These are phyloP conservation scores for Ganoderma resinaceum DNA, from an alignment of 1,284 basidiomycete genomes.

Conservation along the genomic window DNA sequence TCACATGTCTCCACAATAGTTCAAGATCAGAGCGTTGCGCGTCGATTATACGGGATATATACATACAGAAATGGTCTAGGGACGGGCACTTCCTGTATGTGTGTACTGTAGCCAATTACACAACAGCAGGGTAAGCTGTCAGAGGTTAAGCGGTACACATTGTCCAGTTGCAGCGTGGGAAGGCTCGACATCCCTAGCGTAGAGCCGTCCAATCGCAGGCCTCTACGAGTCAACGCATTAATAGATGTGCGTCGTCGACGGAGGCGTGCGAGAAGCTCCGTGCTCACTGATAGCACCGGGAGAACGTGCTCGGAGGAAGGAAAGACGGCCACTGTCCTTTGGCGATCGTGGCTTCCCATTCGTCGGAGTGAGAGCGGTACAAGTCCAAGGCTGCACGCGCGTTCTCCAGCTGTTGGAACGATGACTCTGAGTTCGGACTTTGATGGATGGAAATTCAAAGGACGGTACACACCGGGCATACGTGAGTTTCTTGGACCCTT, in stretches of 20 bases:
- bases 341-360: constrained; percentile 71
- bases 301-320: constrained; percentile 79
- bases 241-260: constrained; percentile 9
- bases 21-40: neutral
- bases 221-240: constrained; percentile 4
- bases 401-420: constrained; percentile 69
- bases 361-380: constrained; percentile 69
- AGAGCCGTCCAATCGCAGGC: constrained; percentile 10
- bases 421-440: constrained; percentile 14
- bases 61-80: constrained; percentile 21
- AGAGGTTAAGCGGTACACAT: neutral
- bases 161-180: neutral
- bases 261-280: constrained; percentile 14
- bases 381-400: constrained; percentile 78
- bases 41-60: constrained; percentile 19
- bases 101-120: constrained; percentile 12
- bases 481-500: constrained; percentile 71
- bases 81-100: constrained; percentile 1
- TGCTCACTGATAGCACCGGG: constrained; percentile 72
- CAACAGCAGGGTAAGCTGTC: neutral
- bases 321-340: constrained; percentile 75
- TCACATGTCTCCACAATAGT: neutral
- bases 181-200: constrained; percentile 13
- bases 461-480: constrained; percentile 65
- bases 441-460: neutral